Conservation (phyloP, 495 filamentous ascomycete genomes). For the Lasiosphaeria hispida region DNA sequence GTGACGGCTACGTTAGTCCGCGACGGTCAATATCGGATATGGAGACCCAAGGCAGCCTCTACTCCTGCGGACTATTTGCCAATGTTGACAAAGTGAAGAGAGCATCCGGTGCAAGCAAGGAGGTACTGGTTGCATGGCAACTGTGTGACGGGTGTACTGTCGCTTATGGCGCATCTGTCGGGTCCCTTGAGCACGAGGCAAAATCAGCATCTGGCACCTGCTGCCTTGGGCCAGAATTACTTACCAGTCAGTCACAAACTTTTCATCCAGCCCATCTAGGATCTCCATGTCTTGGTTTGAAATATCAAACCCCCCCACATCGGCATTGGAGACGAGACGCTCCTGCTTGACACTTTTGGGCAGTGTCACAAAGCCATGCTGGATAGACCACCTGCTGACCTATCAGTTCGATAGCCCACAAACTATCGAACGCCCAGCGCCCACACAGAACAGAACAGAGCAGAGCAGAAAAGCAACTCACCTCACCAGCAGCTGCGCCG, state of each 20-base stretch:
- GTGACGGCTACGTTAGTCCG: too few relatives aligned
- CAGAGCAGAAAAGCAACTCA: slow-evolving; percentile 15
- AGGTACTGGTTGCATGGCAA: too few relatives aligned
- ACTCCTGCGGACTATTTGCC: too few relatives aligned
- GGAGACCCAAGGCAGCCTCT: too few relatives aligned
- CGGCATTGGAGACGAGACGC: slow-evolving; percentile 62
- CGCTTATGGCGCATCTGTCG: slow-evolving; percentile 27
- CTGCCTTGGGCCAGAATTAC: slow-evolving; percentile 2
- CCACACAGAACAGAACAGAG: too few relatives aligned
- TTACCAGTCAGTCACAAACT: slow-evolving; percentile 59
- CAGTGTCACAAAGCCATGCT: slow-evolving; percentile 70
- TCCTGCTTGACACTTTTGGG: slow-evolving; percentile 68
- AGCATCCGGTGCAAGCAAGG: too few relatives aligned
- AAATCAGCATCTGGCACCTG: neutral
- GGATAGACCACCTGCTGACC: slow-evolving; percentile 55
- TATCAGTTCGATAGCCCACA: neutral
- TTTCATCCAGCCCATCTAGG: slow-evolving; percentile 67
- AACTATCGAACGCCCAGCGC: neutral
- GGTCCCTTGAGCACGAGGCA: slow-evolving; percentile 31
- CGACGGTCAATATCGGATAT: too few relatives aligned
- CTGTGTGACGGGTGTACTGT: neutral
- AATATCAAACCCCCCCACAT: slow-evolving; percentile 66
- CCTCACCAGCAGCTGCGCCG: slow-evolving; percentile 61
- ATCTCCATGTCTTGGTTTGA: slow-evolving; percentile 58
- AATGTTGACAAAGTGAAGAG: too few relatives aligned